These are phyloP conservation scores for Sugiyamaella valdiviana DNA, from an alignment of 805 yeast genomes.

Conservation along the genomic window DNA sequence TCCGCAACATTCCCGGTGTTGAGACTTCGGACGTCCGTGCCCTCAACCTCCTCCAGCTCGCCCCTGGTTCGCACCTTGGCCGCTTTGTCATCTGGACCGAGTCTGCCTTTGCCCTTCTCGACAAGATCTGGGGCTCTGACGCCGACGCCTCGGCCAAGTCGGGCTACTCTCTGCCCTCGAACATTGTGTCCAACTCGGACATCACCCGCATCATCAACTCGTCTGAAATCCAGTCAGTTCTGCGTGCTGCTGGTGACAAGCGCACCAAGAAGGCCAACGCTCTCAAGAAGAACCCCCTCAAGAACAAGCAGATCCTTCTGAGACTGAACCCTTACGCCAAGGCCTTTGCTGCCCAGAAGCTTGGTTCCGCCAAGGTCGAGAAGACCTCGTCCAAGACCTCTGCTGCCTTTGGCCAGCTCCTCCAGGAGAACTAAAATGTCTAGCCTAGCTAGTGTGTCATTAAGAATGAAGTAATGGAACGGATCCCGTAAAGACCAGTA, in stretches of 20 bases:
- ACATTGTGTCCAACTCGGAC: constrained; percentile 94
- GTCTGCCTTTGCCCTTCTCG: constrained; percentile 94
- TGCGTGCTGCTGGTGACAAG: constrained; percentile 93
- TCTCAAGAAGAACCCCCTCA: constrained; percentile 98
- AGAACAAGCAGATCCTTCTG: constrained; percentile 97
- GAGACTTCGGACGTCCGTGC: constrained; percentile 90
- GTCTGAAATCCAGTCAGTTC: constrained; percentile 96
- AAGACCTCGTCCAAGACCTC: constrained; percentile 40
- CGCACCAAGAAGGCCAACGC: constrained; percentile 91
- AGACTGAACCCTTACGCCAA: constrained; percentile 99
- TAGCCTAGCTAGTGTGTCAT: neutral
- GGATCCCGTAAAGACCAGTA: too few relatives aligned
- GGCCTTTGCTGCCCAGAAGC: constrained; percentile 88
- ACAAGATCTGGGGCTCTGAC: constrained; percentile 95
- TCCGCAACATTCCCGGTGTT: constrained; percentile 99
- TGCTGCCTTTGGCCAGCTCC: constrained; percentile 28
- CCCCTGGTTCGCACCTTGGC: constrained; percentile 99
- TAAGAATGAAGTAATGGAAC: neutral
- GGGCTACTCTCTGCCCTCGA: constrained; percentile 86
- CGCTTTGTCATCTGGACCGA: constrained; percentile 99
- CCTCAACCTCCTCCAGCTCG: constrained; percentile 94
- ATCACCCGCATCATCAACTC: constrained; percentile 97
- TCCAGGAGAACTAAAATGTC: constrained; percentile 29
- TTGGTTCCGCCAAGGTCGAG: constrained; percentile 75
- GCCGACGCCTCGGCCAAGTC: constrained; percentile 72